Evolutionary conservation across 148 eudicot species (phyloP).

Genomic region (Vaccinium myrtillus): DNA sequence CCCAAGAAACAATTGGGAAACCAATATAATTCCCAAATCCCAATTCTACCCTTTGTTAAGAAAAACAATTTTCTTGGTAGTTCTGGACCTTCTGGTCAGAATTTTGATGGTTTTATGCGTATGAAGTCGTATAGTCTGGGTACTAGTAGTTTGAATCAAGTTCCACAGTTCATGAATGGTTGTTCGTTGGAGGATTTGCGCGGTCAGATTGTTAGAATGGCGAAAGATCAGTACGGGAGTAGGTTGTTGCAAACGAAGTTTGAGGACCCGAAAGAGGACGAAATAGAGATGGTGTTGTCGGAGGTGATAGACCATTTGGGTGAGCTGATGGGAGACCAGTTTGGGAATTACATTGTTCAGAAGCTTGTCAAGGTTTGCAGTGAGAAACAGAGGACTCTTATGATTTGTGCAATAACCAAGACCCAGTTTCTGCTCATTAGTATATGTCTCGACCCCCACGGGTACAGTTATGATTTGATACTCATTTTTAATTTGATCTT

Average conservation of each 20-base stretch:
- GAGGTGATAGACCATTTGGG: conserved; percentile 27
- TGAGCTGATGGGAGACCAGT: conserved; percentile 40
- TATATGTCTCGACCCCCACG: conserved; percentile 32
- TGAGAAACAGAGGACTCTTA: conserved; percentile 40
- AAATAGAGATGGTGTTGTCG: conserved; percentile 25
- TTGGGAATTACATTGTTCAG: conserved; percentile 27
- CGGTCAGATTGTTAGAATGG: conserved; percentile 26
- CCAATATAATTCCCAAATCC: neutral
- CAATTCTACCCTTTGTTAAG: neutral
- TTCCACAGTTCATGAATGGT: neutral
- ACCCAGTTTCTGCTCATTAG: conserved; percentile 19
- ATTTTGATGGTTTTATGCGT: neutral
- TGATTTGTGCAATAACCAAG: conserved; percentile 25
- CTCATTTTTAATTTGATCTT: neutral
- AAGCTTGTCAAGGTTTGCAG: conserved; percentile 38
- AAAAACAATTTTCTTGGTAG: neutral
- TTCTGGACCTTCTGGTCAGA: neutral
- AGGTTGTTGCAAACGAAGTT: conserved; percentile 23
- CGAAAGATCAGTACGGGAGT: conserved; percentile 32
- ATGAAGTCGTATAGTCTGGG: neutral
- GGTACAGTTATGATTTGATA: conserved; percentile 26
- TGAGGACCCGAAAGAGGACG: conserved; percentile 24
- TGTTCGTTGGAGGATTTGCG: conserved; percentile 17
- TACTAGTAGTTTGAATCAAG: neutral
- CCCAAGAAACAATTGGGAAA: conserved; percentile 26